Evolutionary conservation across 139 green algal genomes (phyloP).

Genomic region (Parachlorella kessleri): DNA sequence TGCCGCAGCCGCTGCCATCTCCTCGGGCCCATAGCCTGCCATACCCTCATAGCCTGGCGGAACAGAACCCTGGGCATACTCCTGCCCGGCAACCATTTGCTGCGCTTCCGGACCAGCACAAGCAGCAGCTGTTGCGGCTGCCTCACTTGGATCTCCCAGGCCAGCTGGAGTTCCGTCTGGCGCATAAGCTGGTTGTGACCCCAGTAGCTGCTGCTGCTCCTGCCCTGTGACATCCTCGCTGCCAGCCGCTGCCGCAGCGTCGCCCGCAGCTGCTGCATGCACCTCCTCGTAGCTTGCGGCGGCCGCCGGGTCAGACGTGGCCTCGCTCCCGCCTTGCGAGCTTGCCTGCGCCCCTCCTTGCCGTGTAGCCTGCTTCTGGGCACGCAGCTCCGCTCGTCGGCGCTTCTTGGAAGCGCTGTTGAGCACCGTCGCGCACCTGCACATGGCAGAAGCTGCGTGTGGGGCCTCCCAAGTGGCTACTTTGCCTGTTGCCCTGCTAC

Average conservation of each 20-base stretch:
- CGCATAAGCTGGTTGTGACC: neutral
- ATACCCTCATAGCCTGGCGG: too few relatives aligned
- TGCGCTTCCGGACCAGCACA: too few relatives aligned
- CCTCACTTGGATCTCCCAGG: too few relatives aligned
- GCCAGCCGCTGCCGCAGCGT: too few relatives aligned
- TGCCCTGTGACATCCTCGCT: neutral
- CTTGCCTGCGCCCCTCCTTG: neutral
- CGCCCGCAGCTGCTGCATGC: neutral
- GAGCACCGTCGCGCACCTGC: constrained; percentile 7
- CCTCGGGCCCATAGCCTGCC: too few relatives aligned
- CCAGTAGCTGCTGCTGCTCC: neutral
- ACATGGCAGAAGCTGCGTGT: neutral
- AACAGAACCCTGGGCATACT: too few relatives aligned
- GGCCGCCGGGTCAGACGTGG: too few relatives aligned
- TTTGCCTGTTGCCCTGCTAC: neutral
- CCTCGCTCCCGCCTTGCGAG: neutral
- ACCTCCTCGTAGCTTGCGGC: too few relatives aligned
- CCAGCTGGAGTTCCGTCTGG: neutral
- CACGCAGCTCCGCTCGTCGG: neutral
- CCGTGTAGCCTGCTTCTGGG: neutral
- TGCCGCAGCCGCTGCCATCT: too few relatives aligned
- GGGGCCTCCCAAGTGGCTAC: neutral
- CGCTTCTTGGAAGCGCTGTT: constrained; percentile 12
- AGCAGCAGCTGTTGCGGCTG: too few relatives aligned
- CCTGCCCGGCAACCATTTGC: too few relatives aligned